Evolutionary conservation across 1,284 basidiomycete species (phyloP), one percentile per base, ranked within the genome.

Genomic region (Pyrrhoderma noxium): DNA sequence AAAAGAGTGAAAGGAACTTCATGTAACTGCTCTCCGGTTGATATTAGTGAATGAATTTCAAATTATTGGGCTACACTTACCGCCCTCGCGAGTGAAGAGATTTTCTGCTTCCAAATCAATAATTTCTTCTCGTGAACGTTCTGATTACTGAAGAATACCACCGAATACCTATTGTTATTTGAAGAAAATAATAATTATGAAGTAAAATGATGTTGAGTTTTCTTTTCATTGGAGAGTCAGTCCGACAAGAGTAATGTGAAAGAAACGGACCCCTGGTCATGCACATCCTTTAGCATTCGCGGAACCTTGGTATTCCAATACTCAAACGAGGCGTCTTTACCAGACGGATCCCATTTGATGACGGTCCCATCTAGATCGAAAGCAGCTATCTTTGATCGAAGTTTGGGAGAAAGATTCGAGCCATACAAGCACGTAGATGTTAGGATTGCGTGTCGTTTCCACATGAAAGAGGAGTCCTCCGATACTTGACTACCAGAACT

Each of bases 281-380:
- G 69, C 1, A 82, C 67, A 53, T 79, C 68, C 59, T 78, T 76
- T 54, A 96, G 63, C 60, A 79, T 85, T 3, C 64, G 61, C 1
- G 82, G 83, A 1, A 96, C 79, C n/a, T 60, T 62, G 0, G 73
- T 63, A 56, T 79, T 67, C 89, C 89, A 93, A 85, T 89, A 93
- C 56, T 79, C 73, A 80, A 86, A 94, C 57, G 77, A 74, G 11
- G 68, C 72, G 53, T 74, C 78, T 57, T 67, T 69, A 40, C 63
- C 67, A n/a, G 70, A 74, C 41, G 73, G 72, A 37, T 68, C 70
- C 2, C 78, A 76, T 58, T 80, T 78, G 62, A 96, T 92, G 49
- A 95, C 61, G 0, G 91, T 94, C 0, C 89, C 92, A 62, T 96
- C 93, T 3, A 96, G 70, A 62, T 95, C 92, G 59, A 93, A 91